phyloP scores from a whole-genome alignment of 345 rosid genomes.

The Physaria fendleri region DNA sequence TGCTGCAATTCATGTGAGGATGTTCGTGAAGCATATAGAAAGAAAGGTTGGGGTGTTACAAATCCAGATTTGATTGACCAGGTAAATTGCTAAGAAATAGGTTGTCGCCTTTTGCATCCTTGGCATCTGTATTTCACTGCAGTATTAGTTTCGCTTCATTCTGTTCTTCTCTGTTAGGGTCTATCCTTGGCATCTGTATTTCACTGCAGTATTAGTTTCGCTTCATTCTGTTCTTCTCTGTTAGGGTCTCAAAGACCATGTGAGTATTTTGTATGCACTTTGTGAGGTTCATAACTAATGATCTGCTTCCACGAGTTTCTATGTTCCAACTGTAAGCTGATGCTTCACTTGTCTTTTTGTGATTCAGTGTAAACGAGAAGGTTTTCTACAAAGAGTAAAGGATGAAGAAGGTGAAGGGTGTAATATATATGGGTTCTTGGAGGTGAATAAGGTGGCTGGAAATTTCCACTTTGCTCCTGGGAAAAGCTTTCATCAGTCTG shows the following conservation, averaged over 20 bases:
- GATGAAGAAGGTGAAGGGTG: conserved; percentile 98
- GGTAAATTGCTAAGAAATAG: conserved; percentile 34
- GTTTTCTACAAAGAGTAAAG: conserved; percentile 75
- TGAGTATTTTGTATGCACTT: not conserved
- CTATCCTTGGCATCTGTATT: not conserved
- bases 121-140: not conserved
- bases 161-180: too few species aligned
- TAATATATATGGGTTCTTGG: conserved; percentile 85
- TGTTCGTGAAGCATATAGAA: conserved; percentile 90
- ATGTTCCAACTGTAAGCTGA: not conserved
- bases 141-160: too few species aligned
- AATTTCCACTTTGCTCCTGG: conserved; percentile 98
- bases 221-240: not conserved
- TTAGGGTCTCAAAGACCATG: not conserved
- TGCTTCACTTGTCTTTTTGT: not conserved
- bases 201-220: not conserved
- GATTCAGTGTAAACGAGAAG: conserved; percentile 89
- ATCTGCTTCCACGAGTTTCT: not conserved
- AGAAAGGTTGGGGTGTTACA: conserved; percentile 88
- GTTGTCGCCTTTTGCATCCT: too few species aligned
- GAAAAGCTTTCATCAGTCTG: conserved; percentile 93
- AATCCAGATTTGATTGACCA: conserved; percentile 83
- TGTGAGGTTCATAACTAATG: not conserved
- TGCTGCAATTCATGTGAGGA: conserved; percentile 90
- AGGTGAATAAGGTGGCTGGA: conserved; percentile 93